These are phyloP conservation scores for Pseudomicrostroma phylloplanum DNA, from an alignment of 1,284 basidiomycete species.

Conservation along the genomic window DNA sequence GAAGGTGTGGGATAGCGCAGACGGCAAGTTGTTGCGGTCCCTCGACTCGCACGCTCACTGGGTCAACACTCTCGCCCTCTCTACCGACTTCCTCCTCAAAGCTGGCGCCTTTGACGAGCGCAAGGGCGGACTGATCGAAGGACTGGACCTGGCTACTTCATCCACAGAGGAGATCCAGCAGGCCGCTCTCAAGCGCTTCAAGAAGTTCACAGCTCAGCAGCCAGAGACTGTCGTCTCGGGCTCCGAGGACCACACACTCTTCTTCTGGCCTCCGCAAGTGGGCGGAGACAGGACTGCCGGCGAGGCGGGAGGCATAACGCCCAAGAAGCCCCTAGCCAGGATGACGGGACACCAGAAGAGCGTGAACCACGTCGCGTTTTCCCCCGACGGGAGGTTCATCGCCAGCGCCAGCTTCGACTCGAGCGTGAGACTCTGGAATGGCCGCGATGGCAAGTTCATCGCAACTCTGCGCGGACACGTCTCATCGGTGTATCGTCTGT, in stretches of 20 bases:
- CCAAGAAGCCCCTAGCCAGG: slow-evolving; percentile 77
- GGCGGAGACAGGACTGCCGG: slow-evolving; percentile 60
- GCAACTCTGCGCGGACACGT: slow-evolving; percentile 81
- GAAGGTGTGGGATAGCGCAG: slow-evolving; percentile 82
- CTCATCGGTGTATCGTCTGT: slow-evolving; percentile 83
- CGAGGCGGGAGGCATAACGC: slow-evolving; percentile 66
- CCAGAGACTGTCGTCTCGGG: slow-evolving; percentile 70
- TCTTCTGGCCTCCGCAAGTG: slow-evolving; percentile 46
- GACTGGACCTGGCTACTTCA: background rate
- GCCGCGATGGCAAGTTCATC: slow-evolving; percentile 68
- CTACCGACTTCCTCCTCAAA: slow-evolving; percentile 87
- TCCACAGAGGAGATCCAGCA: slow-evolving; percentile 1
- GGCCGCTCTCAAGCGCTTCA: slow-evolving; percentile 59
- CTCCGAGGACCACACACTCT: slow-evolving; percentile 81
- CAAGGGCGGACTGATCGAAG: slow-evolving; percentile 5
- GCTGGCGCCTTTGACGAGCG: slow-evolving; percentile 87
- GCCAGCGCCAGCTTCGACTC: slow-evolving; percentile 89
- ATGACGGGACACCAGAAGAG: slow-evolving; percentile 93
- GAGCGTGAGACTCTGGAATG: slow-evolving; percentile 80
- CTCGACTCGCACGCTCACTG: slow-evolving; percentile 95
- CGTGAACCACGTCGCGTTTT: slow-evolving; percentile 89
- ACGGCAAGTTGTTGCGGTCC: slow-evolving; percentile 60
- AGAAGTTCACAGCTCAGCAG: slow-evolving; percentile 61
- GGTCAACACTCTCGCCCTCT: slow-evolving; percentile 93
- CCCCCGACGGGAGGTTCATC: slow-evolving; percentile 84